Percentiles rank a stretch among this genome's conserved stretches.
phyloP scores from a whole-genome alignment of 192 early-diverging fungal genomes.

The Funneliformis geosporum region DNA sequence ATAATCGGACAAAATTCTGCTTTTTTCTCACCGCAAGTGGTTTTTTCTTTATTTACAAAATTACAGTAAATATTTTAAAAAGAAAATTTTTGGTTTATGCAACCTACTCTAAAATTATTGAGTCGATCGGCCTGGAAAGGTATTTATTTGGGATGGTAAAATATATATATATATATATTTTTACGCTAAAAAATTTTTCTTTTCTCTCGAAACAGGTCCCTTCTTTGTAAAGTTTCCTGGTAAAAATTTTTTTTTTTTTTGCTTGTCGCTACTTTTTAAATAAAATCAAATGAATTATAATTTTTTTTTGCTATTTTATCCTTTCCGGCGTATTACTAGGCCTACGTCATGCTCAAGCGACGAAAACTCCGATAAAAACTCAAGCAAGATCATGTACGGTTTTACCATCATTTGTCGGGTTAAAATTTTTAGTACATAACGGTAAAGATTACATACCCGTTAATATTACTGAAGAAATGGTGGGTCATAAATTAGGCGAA shows the following conservation, averaged over 20 bases:
- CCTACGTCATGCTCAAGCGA: conserved; percentile 59
- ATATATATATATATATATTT: too few species aligned
- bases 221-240: conserved; percentile 21
- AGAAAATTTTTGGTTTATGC: background rate
- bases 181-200: too few species aligned
- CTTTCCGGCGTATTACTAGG: conserved; percentile 47
- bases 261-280: too few species aligned
- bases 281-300: background rate
- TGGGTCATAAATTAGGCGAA: conserved; percentile 93
- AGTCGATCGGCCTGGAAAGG: conserved; percentile 2
- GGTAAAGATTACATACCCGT: conserved; percentile 88
- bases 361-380: conserved; percentile 68
- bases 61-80: too few species aligned
- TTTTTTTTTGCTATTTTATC: background rate
- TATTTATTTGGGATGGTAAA: background rate
- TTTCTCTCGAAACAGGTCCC: conserved; percentile 5
- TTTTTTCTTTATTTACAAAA: too few species aligned
- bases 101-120: background rate
- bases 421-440: conserved; percentile 90
- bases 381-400: conserved; percentile 84
- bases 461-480: conserved; percentile 87
- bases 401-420: conserved; percentile 85
- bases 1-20: too few species aligned
- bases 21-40: too few species aligned
- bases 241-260: background rate